Conservation (phyloP, 1,139 yeast genomes). For the Diutina neorugosa region DNA sequence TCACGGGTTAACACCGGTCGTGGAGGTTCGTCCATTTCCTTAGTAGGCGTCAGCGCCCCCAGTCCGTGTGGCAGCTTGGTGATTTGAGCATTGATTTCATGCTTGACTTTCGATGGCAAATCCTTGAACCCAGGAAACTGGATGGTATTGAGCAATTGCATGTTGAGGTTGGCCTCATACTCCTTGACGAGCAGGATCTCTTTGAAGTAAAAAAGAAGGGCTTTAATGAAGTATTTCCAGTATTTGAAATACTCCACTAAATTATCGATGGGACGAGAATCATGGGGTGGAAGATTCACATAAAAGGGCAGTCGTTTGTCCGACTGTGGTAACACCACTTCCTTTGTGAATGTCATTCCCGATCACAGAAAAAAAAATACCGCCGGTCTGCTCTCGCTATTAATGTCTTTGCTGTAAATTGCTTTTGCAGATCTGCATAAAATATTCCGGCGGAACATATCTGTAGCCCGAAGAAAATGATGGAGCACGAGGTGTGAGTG, state of each 20-base stretch:
- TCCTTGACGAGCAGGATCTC: slow-evolving; percentile 56
- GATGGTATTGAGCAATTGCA: slow-evolving; percentile 48
- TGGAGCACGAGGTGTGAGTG: background rate
- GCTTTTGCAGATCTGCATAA: background rate
- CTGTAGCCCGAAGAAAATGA: background rate
- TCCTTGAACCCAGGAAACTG: slow-evolving; percentile 41
- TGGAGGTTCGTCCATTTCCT: background rate
- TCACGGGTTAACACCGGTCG: background rate
- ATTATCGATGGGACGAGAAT: slow-evolving; percentile 37
- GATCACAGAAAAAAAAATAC: background rate
- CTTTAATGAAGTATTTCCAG: slow-evolving; percentile 61
- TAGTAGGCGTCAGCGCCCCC: background rate
- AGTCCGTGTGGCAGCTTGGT: background rate
- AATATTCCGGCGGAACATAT: background rate
- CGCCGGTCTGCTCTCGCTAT: background rate
- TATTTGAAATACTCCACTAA: slow-evolving; percentile 47
- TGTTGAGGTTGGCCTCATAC: slow-evolving; percentile 53
- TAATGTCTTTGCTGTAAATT: background rate
- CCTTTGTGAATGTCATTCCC: slow-evolving; percentile 11
- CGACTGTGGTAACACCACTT: slow-evolving; percentile 22
- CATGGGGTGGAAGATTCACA: slow-evolving; percentile 26
- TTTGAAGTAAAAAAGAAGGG: slow-evolving; percentile 46
- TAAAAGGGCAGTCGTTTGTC: slow-evolving; percentile 29
- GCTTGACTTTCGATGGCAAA: slow-evolving; percentile 13
- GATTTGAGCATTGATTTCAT: background rate